A percentile compares a stretch with the other conserved stretches of the same genome.
phyloP scores from a whole-genome alignment of 208 protist species.

The Lotmaria passim region DNA sequence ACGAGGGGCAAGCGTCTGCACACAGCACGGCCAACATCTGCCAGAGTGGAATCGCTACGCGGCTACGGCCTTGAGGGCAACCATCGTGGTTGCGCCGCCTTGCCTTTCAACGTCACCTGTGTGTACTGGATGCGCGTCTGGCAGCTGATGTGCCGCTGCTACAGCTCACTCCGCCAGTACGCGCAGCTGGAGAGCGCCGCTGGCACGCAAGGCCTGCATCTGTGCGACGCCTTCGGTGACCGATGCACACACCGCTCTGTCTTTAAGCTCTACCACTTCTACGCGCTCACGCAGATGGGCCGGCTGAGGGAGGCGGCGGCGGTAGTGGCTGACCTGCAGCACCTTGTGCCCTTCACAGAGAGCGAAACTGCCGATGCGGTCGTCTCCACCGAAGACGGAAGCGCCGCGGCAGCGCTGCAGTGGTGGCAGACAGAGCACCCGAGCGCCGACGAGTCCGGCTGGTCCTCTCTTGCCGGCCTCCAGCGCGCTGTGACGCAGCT shows the following conservation, averaged over 20 bases:
- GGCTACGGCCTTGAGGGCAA: constrained; percentile 8
- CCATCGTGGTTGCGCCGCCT: background rate
- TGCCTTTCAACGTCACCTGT: constrained; percentile 17
- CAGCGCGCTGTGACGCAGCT: constrained; percentile 9
- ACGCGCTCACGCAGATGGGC: constrained; percentile 33
- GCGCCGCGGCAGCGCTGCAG: constrained; percentile 18
- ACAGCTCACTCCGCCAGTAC: constrained; percentile 25
- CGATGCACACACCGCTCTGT: background rate
- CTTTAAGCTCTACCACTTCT: constrained; percentile 32
- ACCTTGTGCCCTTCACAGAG: background rate
- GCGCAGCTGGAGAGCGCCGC: constrained; percentile 28
- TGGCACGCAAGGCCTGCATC: constrained; percentile 15
- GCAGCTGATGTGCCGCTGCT: constrained; percentile 38
- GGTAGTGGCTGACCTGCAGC: constrained; percentile 11
- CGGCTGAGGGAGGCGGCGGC: constrained; percentile 22
- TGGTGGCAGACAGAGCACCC: constrained; percentile 24
- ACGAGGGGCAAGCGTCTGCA: background rate
- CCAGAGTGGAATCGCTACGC: background rate
- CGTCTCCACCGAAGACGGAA: constrained; percentile 22
- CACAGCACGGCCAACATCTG: background rate
- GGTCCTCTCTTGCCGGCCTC: background rate
- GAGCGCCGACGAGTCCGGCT: background rate
- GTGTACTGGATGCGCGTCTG: constrained; percentile 31
- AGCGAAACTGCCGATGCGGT: background rate
- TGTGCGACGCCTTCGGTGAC: constrained; percentile 31